A percentile compares a stretch with the other conserved stretches of the same genome.
Evolutionary conservation across 2,329 filamentous ascomycete species (phyloP).

Genomic region (Ophiostoma sp.): DNA sequence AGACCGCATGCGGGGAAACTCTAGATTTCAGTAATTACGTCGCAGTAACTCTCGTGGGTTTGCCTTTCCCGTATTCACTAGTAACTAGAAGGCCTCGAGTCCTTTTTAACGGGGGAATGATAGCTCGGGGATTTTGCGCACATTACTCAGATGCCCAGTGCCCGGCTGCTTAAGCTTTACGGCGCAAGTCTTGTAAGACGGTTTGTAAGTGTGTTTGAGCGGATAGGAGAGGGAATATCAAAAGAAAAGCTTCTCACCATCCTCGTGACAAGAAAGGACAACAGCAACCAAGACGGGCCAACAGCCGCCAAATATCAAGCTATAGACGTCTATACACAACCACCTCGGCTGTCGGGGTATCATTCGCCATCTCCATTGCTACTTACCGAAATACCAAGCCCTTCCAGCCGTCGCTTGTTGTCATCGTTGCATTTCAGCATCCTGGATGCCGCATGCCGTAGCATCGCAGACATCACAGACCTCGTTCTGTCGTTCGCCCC

Average conservation of each 20-base stretch:
- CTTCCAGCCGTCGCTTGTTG: neutral
- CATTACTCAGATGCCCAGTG: neutral
- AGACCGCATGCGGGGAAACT: constrained; percentile 7
- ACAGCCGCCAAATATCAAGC: neutral
- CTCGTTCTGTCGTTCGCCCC: neutral
- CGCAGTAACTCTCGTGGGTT: neutral
- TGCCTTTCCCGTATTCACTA: neutral
- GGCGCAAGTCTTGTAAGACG: constrained; percentile 5
- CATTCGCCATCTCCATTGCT: constrained; percentile 8
- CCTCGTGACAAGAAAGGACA: neutral
- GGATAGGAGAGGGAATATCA: neutral
- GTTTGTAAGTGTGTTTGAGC: neutral
- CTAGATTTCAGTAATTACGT: neutral
- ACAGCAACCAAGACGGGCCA: neutral
- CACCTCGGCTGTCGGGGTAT: constrained; percentile 7
- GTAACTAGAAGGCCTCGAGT: neutral
- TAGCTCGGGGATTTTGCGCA: neutral
- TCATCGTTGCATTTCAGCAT: neutral
- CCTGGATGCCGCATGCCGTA: neutral
- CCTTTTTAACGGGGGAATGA: neutral
- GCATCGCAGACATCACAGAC: neutral
- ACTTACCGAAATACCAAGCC: neutral
- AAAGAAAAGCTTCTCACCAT: neutral
- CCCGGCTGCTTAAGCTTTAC: constrained; percentile 13
- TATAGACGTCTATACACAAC: neutral